Evolutionary conservation across 1,284 basidiomycete genomes (phyloP).

Genomic region (Apiotrichum domesticum): DNA sequence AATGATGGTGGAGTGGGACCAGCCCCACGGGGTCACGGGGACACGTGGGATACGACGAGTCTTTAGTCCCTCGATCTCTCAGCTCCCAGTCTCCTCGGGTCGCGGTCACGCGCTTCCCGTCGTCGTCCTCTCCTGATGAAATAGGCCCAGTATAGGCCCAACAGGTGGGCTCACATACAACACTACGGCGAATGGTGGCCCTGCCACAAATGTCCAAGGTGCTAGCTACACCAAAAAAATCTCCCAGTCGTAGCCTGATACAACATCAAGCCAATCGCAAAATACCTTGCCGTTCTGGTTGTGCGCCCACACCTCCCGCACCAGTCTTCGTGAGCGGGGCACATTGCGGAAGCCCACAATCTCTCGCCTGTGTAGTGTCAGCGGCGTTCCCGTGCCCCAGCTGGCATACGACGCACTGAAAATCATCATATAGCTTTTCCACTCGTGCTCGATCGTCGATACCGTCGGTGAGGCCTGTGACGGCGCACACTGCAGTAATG

Average conservation of each 20-base stretch:
- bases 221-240: conserved; percentile 18
- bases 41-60: no score
- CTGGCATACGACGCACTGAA: conserved; percentile 16
- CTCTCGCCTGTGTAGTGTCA: conserved; percentile 10
- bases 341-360: conserved; percentile 29
- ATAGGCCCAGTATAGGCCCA: no score
- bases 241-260: conserved; percentile 34
- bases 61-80: no score
- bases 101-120: no score
- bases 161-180: no score
- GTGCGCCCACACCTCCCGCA: conserved; percentile 28
- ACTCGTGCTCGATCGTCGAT: conserved; percentile 25
- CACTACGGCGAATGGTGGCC: no score
- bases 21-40: no score
- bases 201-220: no score
- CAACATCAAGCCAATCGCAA: conserved; percentile 33
- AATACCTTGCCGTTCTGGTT: conserved; percentile 22
- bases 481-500: conserved; percentile 24
- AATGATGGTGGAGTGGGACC: no score
- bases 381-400: not conserved
- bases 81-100: no score
- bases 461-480: conserved; percentile 16
- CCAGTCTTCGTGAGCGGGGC: conserved; percentile 26
- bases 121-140: no score
- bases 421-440: conserved; percentile 27